A percentile compares a stretch with the other conserved stretches of the same genome.
Evolutionary conservation across 768 basidiomycete species (phyloP).

Genomic region (Chlorophyllum brunneum): DNA sequence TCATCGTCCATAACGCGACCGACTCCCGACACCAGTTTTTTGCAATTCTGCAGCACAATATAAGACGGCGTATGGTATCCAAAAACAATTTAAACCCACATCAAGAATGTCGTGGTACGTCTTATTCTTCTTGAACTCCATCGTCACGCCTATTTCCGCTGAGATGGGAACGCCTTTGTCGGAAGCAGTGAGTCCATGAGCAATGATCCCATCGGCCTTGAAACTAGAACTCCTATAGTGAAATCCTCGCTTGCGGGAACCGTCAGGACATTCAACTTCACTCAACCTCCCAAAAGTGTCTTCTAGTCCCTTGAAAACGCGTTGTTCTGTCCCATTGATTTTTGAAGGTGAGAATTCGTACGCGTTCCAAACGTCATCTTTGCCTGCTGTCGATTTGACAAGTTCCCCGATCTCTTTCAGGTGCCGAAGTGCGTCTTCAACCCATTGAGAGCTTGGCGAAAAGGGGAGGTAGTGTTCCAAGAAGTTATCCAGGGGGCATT

Average conservation of each 20-base stretch:
- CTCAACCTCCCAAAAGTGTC: neutral
- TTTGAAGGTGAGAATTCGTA: neutral
- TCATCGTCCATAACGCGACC: slow-evolving; percentile 3
- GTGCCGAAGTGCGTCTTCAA: neutral
- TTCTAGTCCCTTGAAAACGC: neutral
- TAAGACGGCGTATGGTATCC: no score
- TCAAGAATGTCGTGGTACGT: neutral
- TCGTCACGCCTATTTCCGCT: neutral
- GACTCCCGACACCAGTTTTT: neutral
- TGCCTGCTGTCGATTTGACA: no score
- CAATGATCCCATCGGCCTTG: neutral
- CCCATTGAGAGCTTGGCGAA: neutral
- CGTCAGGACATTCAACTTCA: no score
- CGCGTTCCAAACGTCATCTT: neutral
- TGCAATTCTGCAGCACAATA: neutral
- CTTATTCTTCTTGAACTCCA: neutral
- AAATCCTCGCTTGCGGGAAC: neutral
- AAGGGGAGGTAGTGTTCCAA: neutral
- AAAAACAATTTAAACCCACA: neutral
- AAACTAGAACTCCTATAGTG: neutral
- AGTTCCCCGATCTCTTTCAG: no score
- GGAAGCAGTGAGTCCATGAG: neutral
- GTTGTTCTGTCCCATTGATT: neutral
- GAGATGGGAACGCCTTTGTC: neutral
- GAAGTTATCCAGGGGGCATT: neutral